Conservation (phyloP, 2,329 filamentous ascomycete species). For the Periconia sp. region DNA sequence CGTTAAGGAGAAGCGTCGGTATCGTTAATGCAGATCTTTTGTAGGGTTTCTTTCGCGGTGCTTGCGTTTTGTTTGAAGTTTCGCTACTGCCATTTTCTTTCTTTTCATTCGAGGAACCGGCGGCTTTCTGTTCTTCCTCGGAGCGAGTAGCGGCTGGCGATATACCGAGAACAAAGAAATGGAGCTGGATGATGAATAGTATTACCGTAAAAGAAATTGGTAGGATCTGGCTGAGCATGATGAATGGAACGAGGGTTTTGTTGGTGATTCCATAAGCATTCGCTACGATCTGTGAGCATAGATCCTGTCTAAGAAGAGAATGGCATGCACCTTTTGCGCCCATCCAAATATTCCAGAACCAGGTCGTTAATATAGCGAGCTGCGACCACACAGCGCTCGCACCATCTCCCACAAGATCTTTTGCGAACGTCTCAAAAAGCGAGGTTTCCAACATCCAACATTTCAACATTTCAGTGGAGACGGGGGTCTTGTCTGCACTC, state of each 20-base stretch:
- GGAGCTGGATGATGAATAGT: conserved; percentile 35
- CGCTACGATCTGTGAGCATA: conserved; percentile 16
- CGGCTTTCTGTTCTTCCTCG: neutral
- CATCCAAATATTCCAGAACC: conserved; percentile 40
- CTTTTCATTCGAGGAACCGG: too few relatives aligned
- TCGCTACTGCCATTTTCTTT: too few relatives aligned
- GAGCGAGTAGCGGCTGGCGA: neutral
- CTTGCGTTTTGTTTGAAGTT: neutral
- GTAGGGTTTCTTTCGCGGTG: conserved; percentile 4
- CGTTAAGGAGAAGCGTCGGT: conserved; percentile 35
- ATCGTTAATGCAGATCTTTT: conserved; percentile 25
- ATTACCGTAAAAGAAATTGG: conserved; percentile 33
- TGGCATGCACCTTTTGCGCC: conserved; percentile 25
- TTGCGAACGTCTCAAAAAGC: conserved; percentile 36
- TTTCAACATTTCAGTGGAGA: conserved; percentile 13
- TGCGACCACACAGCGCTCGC: conserved; percentile 35
- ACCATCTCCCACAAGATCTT: conserved; percentile 31
- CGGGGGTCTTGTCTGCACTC: neutral
- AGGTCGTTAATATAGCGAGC: conserved; percentile 29
- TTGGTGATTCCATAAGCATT: conserved; percentile 15
- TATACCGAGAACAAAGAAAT: conserved; percentile 26
- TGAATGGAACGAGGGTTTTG: conserved; percentile 24
- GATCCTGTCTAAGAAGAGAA: neutral
- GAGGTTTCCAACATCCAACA: conserved; percentile 35
- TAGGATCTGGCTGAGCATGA: conserved; percentile 36